Percentiles rank a stretch among this genome's conserved stretches.
These are phyloP conservation scores for Pseudocercospora fijiensis DNA, from an alignment of 2,329 filamentous ascomycete genomes.

Conservation along the genomic window DNA sequence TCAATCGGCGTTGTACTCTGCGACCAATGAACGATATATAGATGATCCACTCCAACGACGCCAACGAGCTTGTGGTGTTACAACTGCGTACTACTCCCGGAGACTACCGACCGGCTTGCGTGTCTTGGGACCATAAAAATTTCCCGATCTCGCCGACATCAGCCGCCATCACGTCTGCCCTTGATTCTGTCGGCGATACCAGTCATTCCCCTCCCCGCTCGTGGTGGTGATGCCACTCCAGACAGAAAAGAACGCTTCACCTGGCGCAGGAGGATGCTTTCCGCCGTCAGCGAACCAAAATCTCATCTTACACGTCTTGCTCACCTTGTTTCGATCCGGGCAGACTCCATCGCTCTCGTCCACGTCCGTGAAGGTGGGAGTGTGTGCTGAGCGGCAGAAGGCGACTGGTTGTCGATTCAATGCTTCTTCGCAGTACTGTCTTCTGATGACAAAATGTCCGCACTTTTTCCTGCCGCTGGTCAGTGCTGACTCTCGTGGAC, in stretches of 20 bases:
- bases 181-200: constrained; percentile 24
- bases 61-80: background rate
- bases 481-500: background rate
- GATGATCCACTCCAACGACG: background rate
- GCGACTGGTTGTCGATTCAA: constrained; percentile 12
- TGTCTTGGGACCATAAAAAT: background rate
- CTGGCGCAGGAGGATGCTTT: constrained; percentile 21
- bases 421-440: constrained; percentile 22
- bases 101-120: background rate
- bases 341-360: constrained; percentile 19
- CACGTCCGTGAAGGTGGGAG: constrained; percentile 22
- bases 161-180: constrained; percentile 17
- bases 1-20: background rate
- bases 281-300: constrained; percentile 4
- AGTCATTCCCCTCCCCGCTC: constrained; percentile 21
- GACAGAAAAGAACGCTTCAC: constrained; percentile 14
- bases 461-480: constrained; percentile 15
- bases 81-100: background rate
- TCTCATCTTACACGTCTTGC: too few relatives aligned
- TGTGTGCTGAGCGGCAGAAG: constrained; percentile 19
- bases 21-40: background rate
- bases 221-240: constrained; percentile 20
- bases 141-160: background rate
- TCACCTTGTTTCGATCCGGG: constrained; percentile 24
- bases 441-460: constrained; percentile 22